phyloP scores from a whole-genome alignment of 352 stramenopile species.

The Plasmopara halstedii region DNA sequence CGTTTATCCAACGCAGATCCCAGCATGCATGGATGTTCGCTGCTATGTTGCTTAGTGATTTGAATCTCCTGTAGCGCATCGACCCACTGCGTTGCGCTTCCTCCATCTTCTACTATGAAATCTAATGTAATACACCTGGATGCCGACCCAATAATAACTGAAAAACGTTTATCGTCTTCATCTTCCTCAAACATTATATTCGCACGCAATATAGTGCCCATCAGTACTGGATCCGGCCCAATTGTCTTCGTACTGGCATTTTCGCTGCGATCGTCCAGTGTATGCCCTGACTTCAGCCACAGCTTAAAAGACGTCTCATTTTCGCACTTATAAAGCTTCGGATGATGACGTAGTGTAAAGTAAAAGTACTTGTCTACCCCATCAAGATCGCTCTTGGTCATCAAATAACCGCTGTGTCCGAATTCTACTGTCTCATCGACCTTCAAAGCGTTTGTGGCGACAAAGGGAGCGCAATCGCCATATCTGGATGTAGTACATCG shows the following conservation, averaged over 20 bases:
- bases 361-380: slow-evolving; percentile 60
- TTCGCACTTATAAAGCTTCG: slow-evolving; percentile 54
- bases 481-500: slow-evolving; percentile 12
- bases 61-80: slow-evolving; percentile 53
- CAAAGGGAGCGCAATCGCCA: slow-evolving; percentile 11
- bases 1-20: slow-evolving; percentile 15
- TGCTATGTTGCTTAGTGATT: slow-evolving; percentile 22
- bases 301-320: slow-evolving; percentile 57
- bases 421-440: slow-evolving; percentile 27
- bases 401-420: slow-evolving; percentile 36
- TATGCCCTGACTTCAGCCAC: slow-evolving; percentile 43
- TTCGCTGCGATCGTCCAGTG: slow-evolving; percentile 20
- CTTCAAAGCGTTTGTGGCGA: slow-evolving; percentile 9
- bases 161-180: slow-evolving; percentile 33
- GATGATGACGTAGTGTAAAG: slow-evolving; percentile 29
- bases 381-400: slow-evolving; percentile 43
- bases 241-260: slow-evolving; percentile 17
- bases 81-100: slow-evolving; percentile 43
- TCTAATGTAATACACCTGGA: slow-evolving; percentile 42
- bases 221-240: slow-evolving; percentile 25
- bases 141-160: slow-evolving; percentile 31
- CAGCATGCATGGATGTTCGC: slow-evolving; percentile 2
- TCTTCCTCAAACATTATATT: slow-evolving; percentile 24
- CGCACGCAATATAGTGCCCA: slow-evolving; percentile 49
- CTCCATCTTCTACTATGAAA: slow-evolving; percentile 32